These are phyloP conservation scores for Exserohilum turcica DNA, from an alignment of 2,329 filamentous ascomycete species.

Conservation along the genomic window DNA sequence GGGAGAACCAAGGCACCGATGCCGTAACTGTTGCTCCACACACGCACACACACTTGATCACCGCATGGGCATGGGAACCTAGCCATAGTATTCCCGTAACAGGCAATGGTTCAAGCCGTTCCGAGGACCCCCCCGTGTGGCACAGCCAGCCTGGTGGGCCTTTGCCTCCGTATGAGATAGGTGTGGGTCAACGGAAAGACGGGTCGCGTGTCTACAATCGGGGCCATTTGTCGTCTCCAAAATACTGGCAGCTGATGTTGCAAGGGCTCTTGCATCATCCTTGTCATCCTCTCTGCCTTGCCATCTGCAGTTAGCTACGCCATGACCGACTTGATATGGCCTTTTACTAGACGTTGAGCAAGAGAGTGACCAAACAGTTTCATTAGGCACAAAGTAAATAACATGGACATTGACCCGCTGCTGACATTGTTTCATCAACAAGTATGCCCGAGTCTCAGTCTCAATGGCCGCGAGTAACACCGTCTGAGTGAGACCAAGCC, in stretches of 20 bases:
- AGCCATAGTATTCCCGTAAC: neutral
- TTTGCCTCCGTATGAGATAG: neutral
- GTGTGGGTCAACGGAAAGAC: conserved; percentile 13
- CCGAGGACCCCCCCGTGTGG: conserved; percentile 2
- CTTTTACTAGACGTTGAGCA: too few species aligned
- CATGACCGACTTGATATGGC: neutral
- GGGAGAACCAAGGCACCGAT: neutral
- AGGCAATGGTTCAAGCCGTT: neutral
- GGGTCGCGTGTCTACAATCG: conserved; percentile 1
- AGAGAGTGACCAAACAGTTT: neutral
- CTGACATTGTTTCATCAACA: conserved; percentile 1
- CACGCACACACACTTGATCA: too few species aligned
- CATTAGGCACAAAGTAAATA: too few species aligned
- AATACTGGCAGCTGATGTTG: neutral
- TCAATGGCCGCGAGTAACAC: neutral
- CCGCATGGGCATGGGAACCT: too few species aligned
- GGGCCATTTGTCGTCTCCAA: conserved; percentile 7
- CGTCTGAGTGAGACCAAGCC: neutral
- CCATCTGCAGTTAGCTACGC: neutral
- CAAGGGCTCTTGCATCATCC: conserved; percentile 6
- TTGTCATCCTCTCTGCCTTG: neutral
- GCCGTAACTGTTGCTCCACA: neutral
- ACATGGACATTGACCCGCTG: neutral
- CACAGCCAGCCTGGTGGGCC: conserved; percentile 5
- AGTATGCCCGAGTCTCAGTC: neutral